A percentile compares a stretch with the other conserved stretches of the same genome.
phyloP scores from a whole-genome alignment of 768 basidiomycete species.

The Lentinula boryana region DNA sequence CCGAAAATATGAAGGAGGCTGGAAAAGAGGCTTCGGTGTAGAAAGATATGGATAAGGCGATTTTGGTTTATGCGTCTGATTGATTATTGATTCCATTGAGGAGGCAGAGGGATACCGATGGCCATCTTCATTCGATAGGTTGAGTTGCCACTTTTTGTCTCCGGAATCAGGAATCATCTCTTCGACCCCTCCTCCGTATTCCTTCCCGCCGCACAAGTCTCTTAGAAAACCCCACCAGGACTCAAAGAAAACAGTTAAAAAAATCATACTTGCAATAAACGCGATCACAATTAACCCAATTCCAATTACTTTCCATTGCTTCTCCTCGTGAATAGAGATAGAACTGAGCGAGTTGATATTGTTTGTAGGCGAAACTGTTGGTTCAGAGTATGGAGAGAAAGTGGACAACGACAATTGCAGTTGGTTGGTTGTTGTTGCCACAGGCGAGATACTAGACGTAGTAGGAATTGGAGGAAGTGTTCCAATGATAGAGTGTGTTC shows the following conservation, averaged over 20 bases:
- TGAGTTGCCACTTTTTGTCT: conserved; percentile 53
- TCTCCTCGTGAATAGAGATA: conserved; percentile 36
- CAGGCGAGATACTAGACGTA: neutral
- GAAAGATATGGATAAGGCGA: conserved; percentile 1
- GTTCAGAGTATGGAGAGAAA: neutral
- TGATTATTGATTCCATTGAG: conserved; percentile 29
- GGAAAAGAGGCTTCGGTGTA: conserved; percentile 12
- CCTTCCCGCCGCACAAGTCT: conserved; percentile 38
- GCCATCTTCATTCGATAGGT: conserved; percentile 38
- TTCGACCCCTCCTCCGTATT: conserved; percentile 32
- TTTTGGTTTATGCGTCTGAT: conserved; percentile 17
- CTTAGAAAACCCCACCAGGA: conserved; percentile 59
- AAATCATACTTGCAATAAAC: conserved; percentile 46
- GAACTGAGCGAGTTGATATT: conserved; percentile 13
- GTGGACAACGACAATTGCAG: neutral
- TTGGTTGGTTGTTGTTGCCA: neutral
- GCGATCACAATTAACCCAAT: conserved; percentile 60
- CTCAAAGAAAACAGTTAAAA: conserved; percentile 65
- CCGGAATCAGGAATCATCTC: conserved; percentile 62
- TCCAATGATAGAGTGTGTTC: conserved; percentile 1
- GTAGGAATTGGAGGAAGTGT: neutral
- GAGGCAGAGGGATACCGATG: conserved; percentile 40
- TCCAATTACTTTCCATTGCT: conserved; percentile 66
- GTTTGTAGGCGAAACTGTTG: conserved; percentile 6
- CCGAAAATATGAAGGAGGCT: conserved; percentile 15